Percentiles rank a stretch among this genome's conserved stretches.
These are phyloP conservation scores for Malus hybrid DNA, from an alignment of 331 rosid species.

Conservation along the genomic window DNA sequence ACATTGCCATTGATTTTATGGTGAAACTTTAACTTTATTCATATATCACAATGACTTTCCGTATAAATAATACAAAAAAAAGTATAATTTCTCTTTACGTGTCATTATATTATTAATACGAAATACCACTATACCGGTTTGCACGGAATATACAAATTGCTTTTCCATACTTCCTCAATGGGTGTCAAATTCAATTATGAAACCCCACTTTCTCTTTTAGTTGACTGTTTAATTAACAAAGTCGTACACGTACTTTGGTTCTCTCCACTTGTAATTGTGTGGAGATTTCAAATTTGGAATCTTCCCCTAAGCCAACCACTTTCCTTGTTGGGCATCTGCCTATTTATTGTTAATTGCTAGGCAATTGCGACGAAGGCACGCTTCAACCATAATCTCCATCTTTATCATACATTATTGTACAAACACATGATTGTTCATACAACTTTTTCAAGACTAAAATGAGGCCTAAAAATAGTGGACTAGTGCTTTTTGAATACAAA, in stretches of 20 bases:
- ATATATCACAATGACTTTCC: background rate
- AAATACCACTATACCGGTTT: fast-evolving
- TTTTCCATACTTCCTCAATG: background rate
- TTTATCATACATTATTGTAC: background rate
- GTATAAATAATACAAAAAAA: background rate
- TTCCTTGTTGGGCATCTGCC: background rate
- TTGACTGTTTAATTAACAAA: background rate
- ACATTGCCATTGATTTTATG: no score
- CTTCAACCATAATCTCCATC: background rate
- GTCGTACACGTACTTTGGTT: background rate
- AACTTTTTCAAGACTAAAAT: background rate
- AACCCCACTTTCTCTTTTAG: background rate
- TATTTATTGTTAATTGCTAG: background rate
- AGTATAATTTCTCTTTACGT: no score
- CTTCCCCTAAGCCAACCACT: background rate
- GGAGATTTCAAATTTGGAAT: background rate
- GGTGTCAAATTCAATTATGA: background rate
- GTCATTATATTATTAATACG: no score
- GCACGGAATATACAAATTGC: background rate
- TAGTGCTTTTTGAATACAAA: no score
- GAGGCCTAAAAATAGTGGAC: background rate
- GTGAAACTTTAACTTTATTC: no score
- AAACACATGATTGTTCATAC: background rate
- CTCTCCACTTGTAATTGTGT: background rate
- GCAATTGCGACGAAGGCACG: background rate